Base-by-base conservation (phyloP, 2,329 filamentous ascomycete species). In the Calonectria honghensis region DNA sequence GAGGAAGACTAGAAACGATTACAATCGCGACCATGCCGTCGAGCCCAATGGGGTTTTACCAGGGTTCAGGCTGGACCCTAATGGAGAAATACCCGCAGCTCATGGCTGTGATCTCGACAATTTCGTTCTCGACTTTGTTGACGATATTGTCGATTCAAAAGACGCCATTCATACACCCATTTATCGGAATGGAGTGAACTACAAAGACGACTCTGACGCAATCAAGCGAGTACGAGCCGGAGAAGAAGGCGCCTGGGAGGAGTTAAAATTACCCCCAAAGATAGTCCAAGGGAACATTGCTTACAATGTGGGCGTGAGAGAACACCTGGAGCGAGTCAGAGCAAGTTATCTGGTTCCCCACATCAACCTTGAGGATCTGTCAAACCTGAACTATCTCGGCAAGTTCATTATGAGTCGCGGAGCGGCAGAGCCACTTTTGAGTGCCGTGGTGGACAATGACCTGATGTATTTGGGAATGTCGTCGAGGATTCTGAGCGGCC, bases 291-390 rank as follows among this genome's bases (percentile, higher is more conserved):
- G 32, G 16, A 9, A 13, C 3, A 7, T 72, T 18, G 18, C 24
- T 18, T 80, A 41, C 24, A 80, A 80, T 20, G 20, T 59, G 3
- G 45, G 51, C 18, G 77, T 79, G 29, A 31, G 61, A n/a, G 57
- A 65, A 3, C 59, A 75, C 24, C 35, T 74, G 18, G 54, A 68
- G 35, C 72, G 68, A 13, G 52, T 77, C 11, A 72, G 78, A 51
- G 74, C 78, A 20, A 75, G 57, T 16, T 79, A 79, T 35, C 71
- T 81, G 24, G 79, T 76, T 6, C 75, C 79, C 3, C 79, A 81
- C 32, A 78, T 81, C 50, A 80, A 79, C 37, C 32, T 72, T 14
- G 48, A 66, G 6, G 79, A 81, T 31, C 61, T 81, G 13, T 50
- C 51, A 1, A 67, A 77, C 24, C 73, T 75, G 1, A n/a, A 32